phyloP scores from a whole-genome alignment of 805 yeast genomes.

The Candida rishiriensis region DNA sequence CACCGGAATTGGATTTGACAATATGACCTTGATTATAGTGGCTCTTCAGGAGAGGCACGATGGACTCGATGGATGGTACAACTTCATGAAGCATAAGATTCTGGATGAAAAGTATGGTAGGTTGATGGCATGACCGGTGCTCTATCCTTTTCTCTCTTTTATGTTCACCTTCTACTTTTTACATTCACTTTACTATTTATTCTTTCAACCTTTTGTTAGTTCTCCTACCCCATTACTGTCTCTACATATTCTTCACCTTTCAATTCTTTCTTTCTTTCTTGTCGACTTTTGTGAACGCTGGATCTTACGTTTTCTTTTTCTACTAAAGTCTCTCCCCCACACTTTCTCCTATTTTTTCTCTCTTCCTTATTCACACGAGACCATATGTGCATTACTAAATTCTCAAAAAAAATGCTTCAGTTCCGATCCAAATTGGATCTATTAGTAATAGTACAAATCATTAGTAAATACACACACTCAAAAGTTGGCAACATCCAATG shows the following conservation, averaged over 20 bases:
- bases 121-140: constrained; percentile 1
- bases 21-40: constrained; percentile 71
- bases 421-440: not conserved
- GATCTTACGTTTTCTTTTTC: not conserved
- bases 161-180: not conserved
- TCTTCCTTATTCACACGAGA: not conserved
- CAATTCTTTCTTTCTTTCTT: not conserved
- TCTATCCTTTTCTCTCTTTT: not conserved
- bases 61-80: constrained; percentile 53
- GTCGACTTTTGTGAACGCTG: too few relatives aligned
- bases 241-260: not conserved
- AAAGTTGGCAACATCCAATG: not conserved
- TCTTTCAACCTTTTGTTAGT: not conserved
- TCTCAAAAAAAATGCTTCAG: too few relatives aligned
- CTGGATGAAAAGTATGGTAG: constrained; percentile 34
- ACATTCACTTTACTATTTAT: not conserved
- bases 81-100: constrained; percentile 39
- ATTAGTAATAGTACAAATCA: not conserved
- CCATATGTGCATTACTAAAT: too few relatives aligned
- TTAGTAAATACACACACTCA: not conserved
- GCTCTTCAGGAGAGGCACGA: constrained; percentile 45
- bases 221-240: not conserved
- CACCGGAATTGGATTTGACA: constrained; percentile 79
- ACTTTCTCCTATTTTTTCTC: not conserved
- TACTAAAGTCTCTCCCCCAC: not conserved